Evolutionary conservation across 441 rosid species (phyloP), one percentile per base, ranked within the genome.

Genomic region (Arabidopsis hybrid): DNA sequence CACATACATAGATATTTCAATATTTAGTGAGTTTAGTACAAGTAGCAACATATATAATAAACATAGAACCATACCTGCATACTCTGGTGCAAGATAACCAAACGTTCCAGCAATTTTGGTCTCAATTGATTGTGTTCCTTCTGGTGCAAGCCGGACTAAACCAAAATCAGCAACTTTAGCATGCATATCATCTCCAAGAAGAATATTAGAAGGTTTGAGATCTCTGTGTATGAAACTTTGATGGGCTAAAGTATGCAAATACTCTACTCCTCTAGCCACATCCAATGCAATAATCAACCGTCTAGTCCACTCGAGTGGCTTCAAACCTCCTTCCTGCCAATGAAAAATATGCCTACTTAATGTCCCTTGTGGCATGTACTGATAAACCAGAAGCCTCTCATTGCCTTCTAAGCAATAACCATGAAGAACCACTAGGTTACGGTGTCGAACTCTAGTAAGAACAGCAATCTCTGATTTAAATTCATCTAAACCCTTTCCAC

Each of bases 81-180:
- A 74, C 65, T 79, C 79, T 4, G 82, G 79, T 46, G 81, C 78
- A 67, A 78, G 81, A 69, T 78, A 78, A 16, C 81, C 81, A 61
- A 78, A 78, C 13, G 79, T 74, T 50, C 73, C 79, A 16, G 79
- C 82, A 50, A 74, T 40, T 35, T 61, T 74, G 0, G 82, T 74
- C 72, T 60, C 82, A 13, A 79, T 40, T 0, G 82, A 79, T 6
- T 74, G 56, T 29, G 47, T 2, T 0, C 73, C 76, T 31, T 74
- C 73, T 7, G 82, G 79, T 0, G 75, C 79, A 49, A 70, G 65
- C 26, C 71, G 49, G 38, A 79, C 82, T 46, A 79, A 60, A 10
- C 82, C 82, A 45, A 79, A 79, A 11, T 79, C 78, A 35, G 81
- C 69, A 45, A 78, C 81, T 62, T 67, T 78, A 12, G 81, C 81